These are phyloP conservation scores for Aspergillus fijiensis DNA, from an alignment of 2,329 filamentous ascomycete species.

Conservation along the genomic window DNA sequence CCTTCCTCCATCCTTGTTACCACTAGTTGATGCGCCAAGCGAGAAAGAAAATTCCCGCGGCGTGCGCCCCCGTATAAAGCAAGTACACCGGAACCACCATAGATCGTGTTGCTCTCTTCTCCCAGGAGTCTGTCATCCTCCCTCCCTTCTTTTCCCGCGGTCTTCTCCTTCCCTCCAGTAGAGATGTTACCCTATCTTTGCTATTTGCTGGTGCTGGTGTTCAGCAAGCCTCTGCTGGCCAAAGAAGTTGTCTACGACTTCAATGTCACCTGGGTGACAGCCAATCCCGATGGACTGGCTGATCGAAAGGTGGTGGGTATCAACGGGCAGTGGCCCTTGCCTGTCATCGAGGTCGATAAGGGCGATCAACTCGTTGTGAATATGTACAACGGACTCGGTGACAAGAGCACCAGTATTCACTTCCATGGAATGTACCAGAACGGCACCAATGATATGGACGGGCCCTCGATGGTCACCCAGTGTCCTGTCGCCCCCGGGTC, in stretches of 20 bases:
- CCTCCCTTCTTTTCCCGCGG: neutral
- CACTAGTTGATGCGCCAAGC: neutral
- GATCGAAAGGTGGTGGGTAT: conserved; percentile 64
- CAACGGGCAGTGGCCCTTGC: conserved; percentile 73
- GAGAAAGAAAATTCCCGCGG: neutral
- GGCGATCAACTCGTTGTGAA: conserved; percentile 71
- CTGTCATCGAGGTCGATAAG: conserved; percentile 69
- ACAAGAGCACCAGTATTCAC: conserved; percentile 66
- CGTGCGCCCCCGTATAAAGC: neutral
- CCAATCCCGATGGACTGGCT: conserved; percentile 55
- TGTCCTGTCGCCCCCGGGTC: conserved; percentile 64
- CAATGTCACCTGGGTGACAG: conserved; percentile 55
- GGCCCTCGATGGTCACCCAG: conserved; percentile 65
- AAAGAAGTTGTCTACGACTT: conserved; percentile 48
- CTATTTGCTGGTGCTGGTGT: neutral
- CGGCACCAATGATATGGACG: conserved; percentile 73
- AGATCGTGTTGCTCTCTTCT: neutral
- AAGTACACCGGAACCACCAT: neutral
- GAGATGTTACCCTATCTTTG: neutral
- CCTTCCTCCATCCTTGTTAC: neutral
- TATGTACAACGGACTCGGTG: conserved; percentile 65
- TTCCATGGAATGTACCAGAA: conserved; percentile 79
- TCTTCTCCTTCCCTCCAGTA: neutral
- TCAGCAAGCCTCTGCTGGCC: neutral
- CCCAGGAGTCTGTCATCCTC: neutral